Evolutionary conservation across 2,329 filamentous ascomycete genomes (phyloP).

Genomic region (Apiospora malaysiana): DNA sequence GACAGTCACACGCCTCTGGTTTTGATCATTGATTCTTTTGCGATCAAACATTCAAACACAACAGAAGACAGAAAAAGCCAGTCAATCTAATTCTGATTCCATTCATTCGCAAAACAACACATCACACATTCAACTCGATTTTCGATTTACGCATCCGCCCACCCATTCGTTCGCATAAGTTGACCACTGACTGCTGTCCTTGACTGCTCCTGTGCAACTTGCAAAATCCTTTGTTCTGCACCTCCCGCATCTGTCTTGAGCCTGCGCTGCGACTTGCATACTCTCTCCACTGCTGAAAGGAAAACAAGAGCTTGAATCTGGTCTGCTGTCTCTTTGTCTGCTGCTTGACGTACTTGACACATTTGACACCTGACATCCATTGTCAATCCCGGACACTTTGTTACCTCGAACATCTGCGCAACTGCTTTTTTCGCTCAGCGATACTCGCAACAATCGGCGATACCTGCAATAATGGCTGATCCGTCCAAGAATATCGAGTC

Average conservation of each 20-base stretch:
- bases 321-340: slow-evolving; percentile 18
- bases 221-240: slow-evolving; percentile 19
- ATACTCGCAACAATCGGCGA: slow-evolving; percentile 29
- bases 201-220: slow-evolving; percentile 21
- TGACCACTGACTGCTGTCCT: slow-evolving; percentile 21
- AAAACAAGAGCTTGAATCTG: slow-evolving; percentile 12
- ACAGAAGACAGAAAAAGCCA: slow-evolving; percentile 6
- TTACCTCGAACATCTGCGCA: slow-evolving; percentile 7
- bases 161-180: slow-evolving; percentile 15
- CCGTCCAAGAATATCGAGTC: slow-evolving; percentile 50
- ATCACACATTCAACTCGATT: slow-evolving; percentile 14
- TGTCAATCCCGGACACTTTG: slow-evolving; percentile 8
- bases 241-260: slow-evolving; percentile 16
- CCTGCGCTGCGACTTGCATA: slow-evolving; percentile 17
- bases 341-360: slow-evolving; percentile 18
- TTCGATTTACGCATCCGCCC: slow-evolving; percentile 8
- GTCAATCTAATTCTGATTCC: slow-evolving; percentile 19
- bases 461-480: slow-evolving; percentile 43
- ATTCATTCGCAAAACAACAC: slow-evolving; percentile 7
- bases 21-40: slow-evolving; percentile 4
- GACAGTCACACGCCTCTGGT: slow-evolving; percentile 1
- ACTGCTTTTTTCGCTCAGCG: not conserved
- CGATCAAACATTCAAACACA: slow-evolving; percentile 9
- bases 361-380: not conserved
- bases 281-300: slow-evolving; percentile 18